A percentile compares a stretch with the other conserved stretches of the same genome.
These are phyloP conservation scores for Pseudoscleropodium purum DNA, from an alignment of 225 moss, liverwort and hornwort species.

Conservation along the genomic window DNA sequence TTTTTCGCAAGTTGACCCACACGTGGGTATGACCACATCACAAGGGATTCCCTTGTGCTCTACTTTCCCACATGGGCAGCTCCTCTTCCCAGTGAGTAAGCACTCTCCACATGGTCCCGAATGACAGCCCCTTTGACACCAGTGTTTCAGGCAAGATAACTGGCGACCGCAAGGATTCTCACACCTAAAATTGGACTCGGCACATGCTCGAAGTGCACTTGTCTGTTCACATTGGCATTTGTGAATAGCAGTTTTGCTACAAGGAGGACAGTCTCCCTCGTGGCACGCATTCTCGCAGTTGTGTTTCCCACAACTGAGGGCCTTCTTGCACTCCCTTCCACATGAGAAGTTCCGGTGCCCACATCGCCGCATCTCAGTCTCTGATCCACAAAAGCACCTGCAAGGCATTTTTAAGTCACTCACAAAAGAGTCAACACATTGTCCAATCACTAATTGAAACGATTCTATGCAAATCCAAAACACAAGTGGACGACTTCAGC, in stretches of 20 bases:
- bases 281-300: slow-evolving; percentile 61
- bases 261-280: slow-evolving; percentile 65
- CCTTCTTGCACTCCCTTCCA: slow-evolving; percentile 44
- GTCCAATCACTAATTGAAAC: background rate
- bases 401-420: background rate
- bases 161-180: slow-evolving; percentile 53
- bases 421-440: background rate
- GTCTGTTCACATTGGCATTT: slow-evolving; percentile 69
- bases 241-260: slow-evolving; percentile 55
- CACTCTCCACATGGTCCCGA: slow-evolving; percentile 73
- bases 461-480: background rate
- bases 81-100: slow-evolving; percentile 53
- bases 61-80: slow-evolving; percentile 83
- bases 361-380: slow-evolving; percentile 66
- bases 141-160: slow-evolving; percentile 70
- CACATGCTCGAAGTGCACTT: slow-evolving; percentile 52
- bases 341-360: slow-evolving; percentile 83
- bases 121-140: slow-evolving; percentile 79
- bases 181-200: slow-evolving; percentile 57
- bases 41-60: slow-evolving; percentile 71
- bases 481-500: background rate
- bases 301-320: slow-evolving; percentile 66
- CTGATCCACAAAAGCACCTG: slow-evolving; percentile 75
- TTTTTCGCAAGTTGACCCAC: slow-evolving; percentile 90
- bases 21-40: slow-evolving; percentile 66